These are phyloP conservation scores for Camelina hispida DNA, from an alignment of 345 rosid genomes.

Conservation along the genomic window DNA sequence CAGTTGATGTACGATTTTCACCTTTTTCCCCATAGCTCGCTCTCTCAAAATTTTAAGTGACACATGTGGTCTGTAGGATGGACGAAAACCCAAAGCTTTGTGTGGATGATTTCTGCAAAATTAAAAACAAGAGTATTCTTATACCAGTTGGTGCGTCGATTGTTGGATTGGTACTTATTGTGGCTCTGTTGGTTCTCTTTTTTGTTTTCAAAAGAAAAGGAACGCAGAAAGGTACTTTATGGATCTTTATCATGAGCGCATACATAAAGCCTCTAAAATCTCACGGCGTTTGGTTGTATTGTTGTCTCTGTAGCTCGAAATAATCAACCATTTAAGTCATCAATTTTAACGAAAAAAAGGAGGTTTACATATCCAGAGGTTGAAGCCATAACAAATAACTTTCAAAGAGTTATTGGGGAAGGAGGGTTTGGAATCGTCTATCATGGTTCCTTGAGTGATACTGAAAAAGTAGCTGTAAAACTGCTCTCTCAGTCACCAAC, in stretches of 20 bases:
- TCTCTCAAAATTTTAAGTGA: too few relatives aligned
- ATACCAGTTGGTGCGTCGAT: slow-evolving; percentile 38
- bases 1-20: slow-evolving; percentile 29
- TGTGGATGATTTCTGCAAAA: slow-evolving; percentile 12
- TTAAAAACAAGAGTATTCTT: background rate
- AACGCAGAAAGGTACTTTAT: background rate
- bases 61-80: slow-evolving; percentile 5
- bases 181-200: slow-evolving; percentile 8
- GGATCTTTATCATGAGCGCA: background rate
- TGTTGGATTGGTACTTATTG: slow-evolving; percentile 25
- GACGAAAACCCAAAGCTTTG: slow-evolving; percentile 43
- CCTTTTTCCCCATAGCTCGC: background rate
- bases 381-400: slow-evolving; percentile 38
- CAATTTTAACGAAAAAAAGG: slow-evolving; percentile 8
- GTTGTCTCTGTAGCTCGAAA: background rate
- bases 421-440: slow-evolving; percentile 49
- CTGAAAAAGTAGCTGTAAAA: slow-evolving; percentile 42
- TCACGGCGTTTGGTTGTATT: background rate
- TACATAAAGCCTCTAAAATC: background rate
- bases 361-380: slow-evolving; percentile 34
- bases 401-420: slow-evolving; percentile 39
- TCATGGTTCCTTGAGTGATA: slow-evolving; percentile 38
- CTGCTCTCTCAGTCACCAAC: slow-evolving; percentile 40
- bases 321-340: too few relatives aligned
- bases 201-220: slow-evolving; percentile 16